Evolutionary conservation across 257 asterid genomes (phyloP), one percentile per base, ranked within the genome.

Genomic region (Fraxinus americana): DNA sequence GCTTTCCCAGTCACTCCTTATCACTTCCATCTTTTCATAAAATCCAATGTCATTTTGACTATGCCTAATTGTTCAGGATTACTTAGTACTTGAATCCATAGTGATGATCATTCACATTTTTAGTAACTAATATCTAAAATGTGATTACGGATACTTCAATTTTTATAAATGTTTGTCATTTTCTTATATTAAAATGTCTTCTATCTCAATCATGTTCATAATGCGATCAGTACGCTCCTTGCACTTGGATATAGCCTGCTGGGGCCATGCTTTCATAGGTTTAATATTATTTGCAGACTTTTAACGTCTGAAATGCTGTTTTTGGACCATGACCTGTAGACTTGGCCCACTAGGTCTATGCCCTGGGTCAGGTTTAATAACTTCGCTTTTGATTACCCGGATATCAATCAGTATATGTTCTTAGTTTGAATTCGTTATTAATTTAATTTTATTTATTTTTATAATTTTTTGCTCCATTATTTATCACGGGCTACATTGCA

Each of bases 401-500:
- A 66, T 75, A 35, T 70, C 59, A n/a, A 45, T 14, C 32, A 52
- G 50, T 32, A 17, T 74, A 43, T 65, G 36, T 50, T 52, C 13
- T 70, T 14, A 2, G 17, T 61, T 50, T 72, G 27, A 13, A 9
- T 67, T 10, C 50, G 66, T 52, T 71, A 48, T 77, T 39, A 23
- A 35, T 9, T 74, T 34, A 34, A 34, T 61, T 57, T 77, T 75
- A 41, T 69, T 77, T 16, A 7, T 36, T 61, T 70, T 77, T 19
- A 34, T 34, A 48, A 74, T 36, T 29, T 67, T 80, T 65, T 39
- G 59, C 32, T 54, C 38, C 73, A 71, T 73, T 84, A 70, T 80
- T 88, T 61, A 89, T 70, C 61, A 72, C 11, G 72, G 63, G 66
- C 50, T 61, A 57, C 65, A 57, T 29, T 83, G 67, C 81, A 85